A percentile compares a stretch with the other conserved stretches of the same genome.
Conservation (phyloP, 495 filamentous ascomycete genomes). For the Astrothelium subdiscretum region DNA sequence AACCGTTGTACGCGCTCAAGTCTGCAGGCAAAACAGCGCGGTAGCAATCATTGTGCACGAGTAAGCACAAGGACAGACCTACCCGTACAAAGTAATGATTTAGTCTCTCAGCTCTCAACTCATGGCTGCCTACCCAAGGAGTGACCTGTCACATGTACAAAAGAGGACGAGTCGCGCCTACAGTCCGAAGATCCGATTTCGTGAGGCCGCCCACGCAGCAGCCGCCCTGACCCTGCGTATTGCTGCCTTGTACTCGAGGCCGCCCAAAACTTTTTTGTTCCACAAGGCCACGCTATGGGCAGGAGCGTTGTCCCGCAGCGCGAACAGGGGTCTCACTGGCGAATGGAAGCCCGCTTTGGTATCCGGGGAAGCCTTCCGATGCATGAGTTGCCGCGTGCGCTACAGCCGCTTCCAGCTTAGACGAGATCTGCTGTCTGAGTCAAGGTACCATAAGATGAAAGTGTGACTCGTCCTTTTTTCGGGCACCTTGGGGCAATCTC, state of each 20-base stretch:
- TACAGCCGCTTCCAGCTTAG: neutral
- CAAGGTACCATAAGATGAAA: neutral
- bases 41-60: neutral
- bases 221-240: neutral
- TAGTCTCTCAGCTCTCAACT: neutral
- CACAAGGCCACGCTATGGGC: neutral
- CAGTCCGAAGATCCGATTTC: neutral
- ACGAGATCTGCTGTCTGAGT: neutral
- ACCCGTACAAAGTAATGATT: neutral
- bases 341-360: neutral
- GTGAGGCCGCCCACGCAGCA: neutral
- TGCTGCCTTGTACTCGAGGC: neutral
- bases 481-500: neutral
- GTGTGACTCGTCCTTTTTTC: neutral
- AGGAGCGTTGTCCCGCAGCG: neutral
- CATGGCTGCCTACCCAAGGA: slow-evolving; percentile 1
- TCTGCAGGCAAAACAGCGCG: neutral
- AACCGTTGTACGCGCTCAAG: neutral
- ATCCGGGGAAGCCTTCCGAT: neutral
- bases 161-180: neutral
- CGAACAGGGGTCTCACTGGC: neutral
- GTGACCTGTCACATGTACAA: neutral
- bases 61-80: neutral
- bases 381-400: neutral
- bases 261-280: neutral